A percentile compares a stretch with the other conserved stretches of the same genome.
Conservation (phyloP, 768 basidiomycete genomes). For the Lactarius vividus region DNA sequence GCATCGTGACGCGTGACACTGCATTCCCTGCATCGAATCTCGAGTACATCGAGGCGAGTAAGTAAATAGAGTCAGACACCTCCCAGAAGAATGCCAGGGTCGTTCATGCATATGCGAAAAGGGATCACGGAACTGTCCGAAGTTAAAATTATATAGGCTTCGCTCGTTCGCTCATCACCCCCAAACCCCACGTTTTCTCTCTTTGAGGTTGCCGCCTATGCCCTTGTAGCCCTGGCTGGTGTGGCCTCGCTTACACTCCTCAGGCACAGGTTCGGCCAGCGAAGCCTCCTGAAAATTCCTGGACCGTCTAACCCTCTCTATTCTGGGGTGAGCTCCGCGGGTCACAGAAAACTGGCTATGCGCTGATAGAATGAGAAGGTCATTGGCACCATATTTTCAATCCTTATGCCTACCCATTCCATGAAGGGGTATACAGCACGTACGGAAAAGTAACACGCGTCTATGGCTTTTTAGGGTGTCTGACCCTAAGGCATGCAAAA, state of each 20-base stretch:
- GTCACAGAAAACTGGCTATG: neutral
- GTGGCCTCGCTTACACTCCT: neutral
- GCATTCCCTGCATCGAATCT: no score
- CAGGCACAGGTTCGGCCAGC: neutral
- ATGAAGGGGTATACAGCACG: neutral
- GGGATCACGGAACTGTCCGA: no score
- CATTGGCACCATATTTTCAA: neutral
- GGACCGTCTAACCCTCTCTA: neutral
- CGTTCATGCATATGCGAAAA: no score
- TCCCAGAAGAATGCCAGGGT: no score
- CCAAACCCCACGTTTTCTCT: neutral
- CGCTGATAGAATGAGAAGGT: neutral
- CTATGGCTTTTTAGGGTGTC: conserved; percentile 1
- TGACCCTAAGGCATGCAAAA: conserved; percentile 12
- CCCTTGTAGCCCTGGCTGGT: neutral
- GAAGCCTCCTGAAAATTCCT: neutral
- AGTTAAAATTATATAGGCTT: neutral
- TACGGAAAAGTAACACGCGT: neutral
- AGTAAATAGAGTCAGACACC: no score
- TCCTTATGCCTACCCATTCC: neutral
- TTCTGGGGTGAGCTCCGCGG: neutral
- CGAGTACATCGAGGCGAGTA: no score
- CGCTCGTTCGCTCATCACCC: no score
- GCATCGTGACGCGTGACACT: no score
- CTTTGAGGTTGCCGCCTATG: neutral